phyloP scores from a whole-genome alignment of 176 grass and related monocot species.

The Zoysia japonica region DNA sequence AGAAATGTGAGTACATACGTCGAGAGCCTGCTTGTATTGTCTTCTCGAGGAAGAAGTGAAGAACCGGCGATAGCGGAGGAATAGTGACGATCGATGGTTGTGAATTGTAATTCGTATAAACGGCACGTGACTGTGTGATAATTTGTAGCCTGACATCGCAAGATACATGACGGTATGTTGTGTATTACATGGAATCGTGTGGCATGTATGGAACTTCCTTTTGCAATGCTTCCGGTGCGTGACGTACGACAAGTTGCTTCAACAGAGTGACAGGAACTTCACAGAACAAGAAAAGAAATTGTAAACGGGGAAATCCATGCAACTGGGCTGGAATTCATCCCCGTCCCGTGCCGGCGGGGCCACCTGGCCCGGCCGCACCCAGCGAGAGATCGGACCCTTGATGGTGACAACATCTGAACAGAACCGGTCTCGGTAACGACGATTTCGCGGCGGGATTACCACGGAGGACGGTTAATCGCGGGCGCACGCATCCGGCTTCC shows the following conservation, averaged over 20 bases:
- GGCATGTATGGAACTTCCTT: neutral
- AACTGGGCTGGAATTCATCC: too few species aligned
- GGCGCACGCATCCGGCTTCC: constrained; percentile 17
- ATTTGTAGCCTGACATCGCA: too few species aligned
- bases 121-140: too few species aligned
- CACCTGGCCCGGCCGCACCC: neutral
- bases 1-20: constrained; percentile 28
- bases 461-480: constrained; percentile 8
- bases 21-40: neutral
- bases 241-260: neutral
- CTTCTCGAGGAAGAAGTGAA: neutral
- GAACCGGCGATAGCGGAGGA: neutral
- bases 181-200: too few species aligned
- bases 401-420: neutral
- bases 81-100: neutral
- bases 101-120: neutral
- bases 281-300: neutral
- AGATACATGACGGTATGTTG: too few species aligned
- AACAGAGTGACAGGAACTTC: neutral
- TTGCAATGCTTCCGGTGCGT: neutral
- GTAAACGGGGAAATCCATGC: neutral
- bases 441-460: constrained; percentile 13
- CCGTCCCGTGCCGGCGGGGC: neutral
- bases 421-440: neutral
- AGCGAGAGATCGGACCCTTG: neutral